phyloP scores from a whole-genome alignment of 129 eudicot species.

The Centella asiatica region DNA sequence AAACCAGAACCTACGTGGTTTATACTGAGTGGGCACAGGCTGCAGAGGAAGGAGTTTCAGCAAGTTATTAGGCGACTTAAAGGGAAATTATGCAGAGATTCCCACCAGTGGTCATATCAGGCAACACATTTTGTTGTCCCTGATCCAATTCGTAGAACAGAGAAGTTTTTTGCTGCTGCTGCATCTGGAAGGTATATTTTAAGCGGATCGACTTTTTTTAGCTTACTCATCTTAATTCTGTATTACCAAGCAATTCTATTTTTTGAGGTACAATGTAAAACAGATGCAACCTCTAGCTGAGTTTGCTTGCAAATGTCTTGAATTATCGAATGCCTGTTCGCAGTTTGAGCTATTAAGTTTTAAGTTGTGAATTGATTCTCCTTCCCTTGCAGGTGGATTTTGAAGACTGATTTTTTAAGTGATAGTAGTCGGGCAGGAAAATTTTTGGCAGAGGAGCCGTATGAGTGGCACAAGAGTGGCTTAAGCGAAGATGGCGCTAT shows the following conservation, averaged over 20 bases:
- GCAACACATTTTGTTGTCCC: slow-evolving; percentile 96
- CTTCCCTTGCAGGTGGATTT: slow-evolving; percentile 70
- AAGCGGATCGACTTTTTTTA: neutral
- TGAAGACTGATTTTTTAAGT: slow-evolving; percentile 81
- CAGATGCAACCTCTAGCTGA: neutral
- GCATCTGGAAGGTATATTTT: slow-evolving; percentile 82
- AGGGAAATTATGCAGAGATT: slow-evolving; percentile 81
- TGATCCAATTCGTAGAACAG: slow-evolving; percentile 76
- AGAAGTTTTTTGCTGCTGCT: slow-evolving; percentile 96
- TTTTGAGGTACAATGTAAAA: too few relatives aligned
- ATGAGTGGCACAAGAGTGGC: slow-evolving; percentile 84
- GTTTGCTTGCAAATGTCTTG: neutral
- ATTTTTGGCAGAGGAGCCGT: slow-evolving; percentile 71
- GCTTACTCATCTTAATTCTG: too few relatives aligned
- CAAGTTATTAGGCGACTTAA: slow-evolving; percentile 54
- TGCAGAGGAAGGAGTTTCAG: slow-evolving; percentile 83
- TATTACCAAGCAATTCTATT: too few relatives aligned
- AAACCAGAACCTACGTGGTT: slow-evolving; percentile 56
- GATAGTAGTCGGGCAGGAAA: slow-evolving; percentile 72
- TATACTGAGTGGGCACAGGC: slow-evolving; percentile 72
- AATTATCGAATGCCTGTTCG: neutral
- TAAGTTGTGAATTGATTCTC: neutral
- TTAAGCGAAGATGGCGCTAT: slow-evolving; percentile 75
- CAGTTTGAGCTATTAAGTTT: neutral
- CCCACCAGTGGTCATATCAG: slow-evolving; percentile 95